Evolutionary conservation across 2,329 filamentous ascomycete genomes (phyloP).

Genomic region (Beauveria asiatica): DNA sequence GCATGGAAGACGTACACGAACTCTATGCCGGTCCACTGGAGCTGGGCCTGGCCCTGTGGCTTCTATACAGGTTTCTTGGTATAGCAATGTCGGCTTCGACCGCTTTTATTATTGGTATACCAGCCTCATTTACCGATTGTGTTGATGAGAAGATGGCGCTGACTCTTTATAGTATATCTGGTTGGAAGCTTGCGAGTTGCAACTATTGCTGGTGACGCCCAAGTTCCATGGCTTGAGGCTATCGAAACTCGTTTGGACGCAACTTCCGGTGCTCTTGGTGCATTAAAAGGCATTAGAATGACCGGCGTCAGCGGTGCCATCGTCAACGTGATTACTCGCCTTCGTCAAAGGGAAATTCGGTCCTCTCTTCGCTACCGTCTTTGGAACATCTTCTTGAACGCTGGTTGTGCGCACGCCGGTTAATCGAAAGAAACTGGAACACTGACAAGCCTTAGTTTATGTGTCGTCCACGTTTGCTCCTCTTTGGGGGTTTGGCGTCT

Average conservation of each 20-base stretch:
- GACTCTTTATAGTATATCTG: slow-evolving; percentile 7
- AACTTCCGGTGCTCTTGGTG: slow-evolving; percentile 17
- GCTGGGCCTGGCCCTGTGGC: slow-evolving; percentile 24
- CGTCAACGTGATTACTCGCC: slow-evolving; percentile 23
- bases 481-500: slow-evolving; percentile 15
- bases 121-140: background rate
- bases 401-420: slow-evolving; percentile 12
- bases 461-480: slow-evolving; percentile 14
- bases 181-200: slow-evolving; percentile 16
- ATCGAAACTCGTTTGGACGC: slow-evolving; percentile 19
- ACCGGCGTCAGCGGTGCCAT: slow-evolving; percentile 29
- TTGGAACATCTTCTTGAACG: slow-evolving; percentile 13
- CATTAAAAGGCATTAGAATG: slow-evolving; percentile 35
- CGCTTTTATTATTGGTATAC: slow-evolving; percentile 16
- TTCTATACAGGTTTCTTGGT: slow-evolving; percentile 22
- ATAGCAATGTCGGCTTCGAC: slow-evolving; percentile 17
- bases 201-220: slow-evolving; percentile 15
- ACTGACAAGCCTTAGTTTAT: slow-evolving; percentile 3
- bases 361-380: slow-evolving; percentile 20
- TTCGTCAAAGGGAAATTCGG: slow-evolving; percentile 29
- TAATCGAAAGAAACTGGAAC: too few relatives aligned
- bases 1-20: slow-evolving; percentile 23
- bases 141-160: background rate
- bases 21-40: slow-evolving; percentile 28
- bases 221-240: slow-evolving; percentile 20